These are phyloP conservation scores for Antrodiella citrinella DNA, from an alignment of 768 basidiomycete genomes.

Conservation along the genomic window DNA sequence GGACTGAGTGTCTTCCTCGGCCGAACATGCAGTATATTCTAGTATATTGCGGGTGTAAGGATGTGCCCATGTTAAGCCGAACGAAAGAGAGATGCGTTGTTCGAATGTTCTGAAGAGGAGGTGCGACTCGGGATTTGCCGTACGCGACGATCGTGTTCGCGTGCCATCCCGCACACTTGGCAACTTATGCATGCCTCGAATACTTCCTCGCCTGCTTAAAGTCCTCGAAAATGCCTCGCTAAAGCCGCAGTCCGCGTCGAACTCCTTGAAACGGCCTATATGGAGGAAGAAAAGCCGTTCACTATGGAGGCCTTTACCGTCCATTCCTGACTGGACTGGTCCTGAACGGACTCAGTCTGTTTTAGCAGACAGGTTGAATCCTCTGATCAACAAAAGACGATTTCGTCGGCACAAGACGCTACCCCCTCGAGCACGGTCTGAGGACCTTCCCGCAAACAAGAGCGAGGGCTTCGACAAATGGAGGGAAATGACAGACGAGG, in stretches of 20 bases:
- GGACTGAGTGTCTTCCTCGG: too few relatives aligned
- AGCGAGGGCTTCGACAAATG: slow-evolving; percentile 17
- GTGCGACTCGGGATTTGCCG: too few relatives aligned
- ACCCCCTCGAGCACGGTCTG: slow-evolving; percentile 35
- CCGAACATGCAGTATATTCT: too few relatives aligned
- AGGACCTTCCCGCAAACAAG: slow-evolving; percentile 1
- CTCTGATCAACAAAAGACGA: slow-evolving; percentile 39
- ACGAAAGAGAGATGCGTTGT: too few relatives aligned
- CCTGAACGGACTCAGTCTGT: slow-evolving; percentile 46
- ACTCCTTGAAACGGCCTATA: too few relatives aligned
- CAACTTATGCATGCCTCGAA: slow-evolving; percentile 77
- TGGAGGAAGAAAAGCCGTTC: slow-evolving; percentile 19
- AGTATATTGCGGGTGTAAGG: too few relatives aligned
- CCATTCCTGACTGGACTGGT: slow-evolving; percentile 38
- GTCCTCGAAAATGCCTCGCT: slow-evolving; percentile 23
- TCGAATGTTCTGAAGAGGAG: too few relatives aligned
- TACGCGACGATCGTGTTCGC: too few relatives aligned
- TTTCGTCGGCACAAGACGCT: slow-evolving; percentile 51
- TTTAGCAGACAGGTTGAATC: slow-evolving; percentile 48
- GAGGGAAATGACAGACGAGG: slow-evolving; percentile 54
- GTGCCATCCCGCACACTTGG: too few relatives aligned
- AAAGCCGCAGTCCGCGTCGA: too few relatives aligned
- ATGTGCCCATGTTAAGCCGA: too few relatives aligned
- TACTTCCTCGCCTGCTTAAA: slow-evolving; percentile 57
- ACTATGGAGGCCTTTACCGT: slow-evolving; percentile 21